Evolutionary conservation across 768 basidiomycete genomes (phyloP), one percentile per base, ranked within the genome.

Genomic region (Termitomyces sp.): DNA sequence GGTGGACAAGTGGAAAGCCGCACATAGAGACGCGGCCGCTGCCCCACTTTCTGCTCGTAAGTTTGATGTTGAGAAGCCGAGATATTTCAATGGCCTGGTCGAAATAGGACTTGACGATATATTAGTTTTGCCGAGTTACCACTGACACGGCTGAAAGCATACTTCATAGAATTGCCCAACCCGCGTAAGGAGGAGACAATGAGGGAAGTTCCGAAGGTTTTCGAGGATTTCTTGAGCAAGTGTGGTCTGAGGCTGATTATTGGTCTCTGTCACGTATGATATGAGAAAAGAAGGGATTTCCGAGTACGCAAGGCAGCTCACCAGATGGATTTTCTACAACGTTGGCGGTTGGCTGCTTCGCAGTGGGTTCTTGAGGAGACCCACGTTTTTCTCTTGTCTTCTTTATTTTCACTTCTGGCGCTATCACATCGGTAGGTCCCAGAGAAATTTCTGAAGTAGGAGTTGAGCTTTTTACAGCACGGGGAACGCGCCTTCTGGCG

Each of bases 121-220:
- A 32, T 36, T 55, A 31, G 32, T 13, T 1, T n/a, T 39, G 15
- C 27, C 22, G 20, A 7, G 52, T 47, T 4, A 20, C 41, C 50
- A 48, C 52, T 44, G 42, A 39, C 20, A 6, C n/a, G n/a, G 5
- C 41, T 52, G 42, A 35, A 15, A 22, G 11, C 73, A 38, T 66
- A 92, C 95, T 81, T 98, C 95, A 65, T 96, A 98, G 68, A 98
- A 98, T 63, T 93, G 88, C 13, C 95, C 95, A 11, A 98, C 94
- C 50, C 92, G 83, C 7, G 94, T 98, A 16, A 98, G 78, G 23
- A 98, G 76, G 27, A 97, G 78, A 65, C 94, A 95, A 62, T 94
- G 89, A 20, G 95, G 89, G 64, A 93, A 97, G 44, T 73, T 81
- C 38, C 75, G 72, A 18, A 89, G 76, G 64, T 97, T 93, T 23